Conservation (phyloP, 2,329 filamentous ascomycete genomes). For the Colletotrichum simmondsii region DNA sequence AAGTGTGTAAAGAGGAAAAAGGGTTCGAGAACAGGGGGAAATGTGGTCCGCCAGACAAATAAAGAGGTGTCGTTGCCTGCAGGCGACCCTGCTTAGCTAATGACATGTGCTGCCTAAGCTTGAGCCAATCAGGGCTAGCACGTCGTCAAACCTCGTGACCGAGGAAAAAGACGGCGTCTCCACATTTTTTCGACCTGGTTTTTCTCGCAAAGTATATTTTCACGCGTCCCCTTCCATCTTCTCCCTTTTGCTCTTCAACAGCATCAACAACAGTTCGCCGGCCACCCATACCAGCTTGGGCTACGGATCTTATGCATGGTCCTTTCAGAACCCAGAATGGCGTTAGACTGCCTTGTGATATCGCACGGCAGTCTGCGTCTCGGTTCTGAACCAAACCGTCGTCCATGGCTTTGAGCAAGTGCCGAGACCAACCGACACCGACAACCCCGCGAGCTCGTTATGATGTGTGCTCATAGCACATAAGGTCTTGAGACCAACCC, state of each 20-base stretch:
- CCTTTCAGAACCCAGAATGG: slow-evolving; percentile 14
- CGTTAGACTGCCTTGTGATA: slow-evolving; percentile 30
- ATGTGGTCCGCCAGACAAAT: slow-evolving; percentile 5
- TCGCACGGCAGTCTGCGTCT: slow-evolving; percentile 10
- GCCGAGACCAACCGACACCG: neutral
- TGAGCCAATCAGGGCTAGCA: slow-evolving; percentile 21
- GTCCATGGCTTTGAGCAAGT: neutral
- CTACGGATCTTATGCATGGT: slow-evolving; percentile 6
- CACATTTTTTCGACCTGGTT: slow-evolving; percentile 7
- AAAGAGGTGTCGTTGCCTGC: slow-evolving; percentile 18
- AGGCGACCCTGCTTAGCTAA: neutral
- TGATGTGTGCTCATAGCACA: neutral
- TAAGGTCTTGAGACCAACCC: slow-evolving; percentile 41
- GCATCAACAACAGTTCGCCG: neutral
- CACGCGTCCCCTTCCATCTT: neutral
- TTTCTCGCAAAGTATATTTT: slow-evolving; percentile 17
- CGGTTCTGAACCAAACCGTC: neutral
- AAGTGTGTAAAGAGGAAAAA: slow-evolving; percentile 54
- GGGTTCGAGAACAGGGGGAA: slow-evolving; percentile 36
- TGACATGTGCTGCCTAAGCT: neutral
- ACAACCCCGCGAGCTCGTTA: neutral
- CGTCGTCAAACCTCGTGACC: slow-evolving; percentile 2
- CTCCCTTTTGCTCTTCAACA: neutral
- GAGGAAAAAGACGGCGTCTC: neutral
- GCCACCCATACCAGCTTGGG: neutral